phyloP scores from a whole-genome alignment of 345 rosid genomes.

The Euphorbia lathyris region DNA sequence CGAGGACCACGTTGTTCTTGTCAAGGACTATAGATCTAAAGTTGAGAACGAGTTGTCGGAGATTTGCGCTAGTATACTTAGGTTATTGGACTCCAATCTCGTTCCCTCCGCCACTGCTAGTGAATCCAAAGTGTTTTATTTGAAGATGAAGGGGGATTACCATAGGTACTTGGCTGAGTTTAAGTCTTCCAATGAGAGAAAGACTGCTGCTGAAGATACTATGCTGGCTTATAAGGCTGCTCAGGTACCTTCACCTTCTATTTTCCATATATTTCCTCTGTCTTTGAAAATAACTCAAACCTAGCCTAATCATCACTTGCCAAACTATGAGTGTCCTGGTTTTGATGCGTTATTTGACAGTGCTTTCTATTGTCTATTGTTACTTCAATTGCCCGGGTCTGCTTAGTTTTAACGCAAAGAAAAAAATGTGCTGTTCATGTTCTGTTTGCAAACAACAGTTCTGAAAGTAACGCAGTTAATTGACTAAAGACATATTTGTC shows the following conservation, averaged over 20 bases:
- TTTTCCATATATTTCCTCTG: neutral
- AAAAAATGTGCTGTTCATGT: too few species aligned
- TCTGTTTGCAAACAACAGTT: too few species aligned
- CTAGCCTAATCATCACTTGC: too few species aligned
- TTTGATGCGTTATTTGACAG: neutral
- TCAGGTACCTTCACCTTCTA: constrained; percentile 44
- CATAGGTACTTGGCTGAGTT: constrained; percentile 94
- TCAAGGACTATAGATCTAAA: constrained; percentile 92
- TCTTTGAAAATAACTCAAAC: neutral
- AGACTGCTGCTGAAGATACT: constrained; percentile 92
- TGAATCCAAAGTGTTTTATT: constrained; percentile 84
- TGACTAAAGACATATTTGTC: too few species aligned
- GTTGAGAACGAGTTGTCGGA: constrained; percentile 77
- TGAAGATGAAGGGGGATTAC: constrained; percentile 98
- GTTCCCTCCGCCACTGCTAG: constrained; percentile 70
- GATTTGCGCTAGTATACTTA: constrained; percentile 69
- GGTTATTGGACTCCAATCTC: constrained; percentile 61
- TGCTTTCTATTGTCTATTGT: neutral
- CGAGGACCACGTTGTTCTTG: constrained; percentile 86
- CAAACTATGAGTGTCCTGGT: too few species aligned
- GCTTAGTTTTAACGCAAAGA: neutral
- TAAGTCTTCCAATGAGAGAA: constrained; percentile 80
- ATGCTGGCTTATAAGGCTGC: constrained; percentile 92
- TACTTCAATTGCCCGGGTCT: neutral
- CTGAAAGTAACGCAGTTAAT: too few species aligned